Evolutionary conservation across 768 basidiomycete species (phyloP).

Genomic region (Heimioporus sp.): DNA sequence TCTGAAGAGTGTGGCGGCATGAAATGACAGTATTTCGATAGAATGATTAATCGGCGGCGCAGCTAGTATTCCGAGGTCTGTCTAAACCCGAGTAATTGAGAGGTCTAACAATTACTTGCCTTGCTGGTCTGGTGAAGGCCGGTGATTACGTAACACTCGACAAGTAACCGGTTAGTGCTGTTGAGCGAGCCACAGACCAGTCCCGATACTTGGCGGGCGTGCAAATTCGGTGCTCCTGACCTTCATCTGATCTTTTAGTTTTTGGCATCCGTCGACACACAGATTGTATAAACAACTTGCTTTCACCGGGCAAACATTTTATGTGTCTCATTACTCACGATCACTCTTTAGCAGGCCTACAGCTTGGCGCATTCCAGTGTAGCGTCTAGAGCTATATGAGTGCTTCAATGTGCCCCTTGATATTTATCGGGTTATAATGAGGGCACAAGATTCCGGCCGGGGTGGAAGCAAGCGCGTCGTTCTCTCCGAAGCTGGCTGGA

Average conservation of each 20-base stretch:
- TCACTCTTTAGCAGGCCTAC: constrained; percentile 6
- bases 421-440: background rate
- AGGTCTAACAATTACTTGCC: background rate
- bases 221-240: too few relatives aligned
- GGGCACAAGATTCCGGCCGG: background rate
- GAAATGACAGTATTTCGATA: constrained; percentile 15
- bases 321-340: too few relatives aligned
- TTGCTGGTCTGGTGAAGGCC: background rate
- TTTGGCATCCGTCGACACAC: too few relatives aligned
- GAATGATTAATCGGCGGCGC: constrained; percentile 11
- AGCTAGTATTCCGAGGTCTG: constrained; percentile 4
- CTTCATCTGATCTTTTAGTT: too few relatives aligned
- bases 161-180: too few relatives aligned
- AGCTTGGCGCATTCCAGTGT: constrained; percentile 23
- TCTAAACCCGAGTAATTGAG: constrained; percentile 1
- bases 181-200: too few relatives aligned
- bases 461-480: background rate
- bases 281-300: too few relatives aligned
- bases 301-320: too few relatives aligned
- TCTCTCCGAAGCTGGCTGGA: constrained; percentile 1
- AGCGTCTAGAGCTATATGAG: constrained; percentile 1
- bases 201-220: too few relatives aligned
- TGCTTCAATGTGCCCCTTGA: background rate
- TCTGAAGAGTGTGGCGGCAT: constrained; percentile 22
- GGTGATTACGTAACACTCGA: constrained; percentile 13